phyloP scores from a whole-genome alignment of 192 early-diverging fungal genomes.

The Spizellomyces punctatus region DNA sequence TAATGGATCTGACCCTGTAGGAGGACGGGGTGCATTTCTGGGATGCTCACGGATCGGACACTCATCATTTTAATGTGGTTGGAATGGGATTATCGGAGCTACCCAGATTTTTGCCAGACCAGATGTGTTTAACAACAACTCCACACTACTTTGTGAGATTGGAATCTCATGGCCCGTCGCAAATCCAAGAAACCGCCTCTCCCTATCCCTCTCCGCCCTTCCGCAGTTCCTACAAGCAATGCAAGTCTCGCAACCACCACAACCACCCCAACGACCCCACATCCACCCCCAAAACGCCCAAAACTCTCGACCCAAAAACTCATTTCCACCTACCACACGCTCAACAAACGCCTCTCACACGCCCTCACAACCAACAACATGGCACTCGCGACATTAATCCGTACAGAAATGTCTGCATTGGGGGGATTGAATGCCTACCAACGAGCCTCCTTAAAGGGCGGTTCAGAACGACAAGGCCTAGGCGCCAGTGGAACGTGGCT shows the following conservation, averaged over 20 bases:
- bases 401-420: constrained; percentile 60
- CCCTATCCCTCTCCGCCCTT: not conserved
- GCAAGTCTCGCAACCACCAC: no score
- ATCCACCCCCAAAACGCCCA: not conserved
- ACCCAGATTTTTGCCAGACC: no score
- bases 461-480: constrained; percentile 78
- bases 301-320: constrained; percentile 43
- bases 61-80: no score
- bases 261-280: no score
- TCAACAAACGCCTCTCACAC: constrained; percentile 75
- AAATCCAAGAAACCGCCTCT: not conserved
- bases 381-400: constrained; percentile 3
- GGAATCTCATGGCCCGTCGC: not conserved
- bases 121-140: no score
- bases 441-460: constrained; percentile 77
- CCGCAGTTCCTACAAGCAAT: not conserved
- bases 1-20: no score
- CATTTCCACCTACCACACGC: constrained; percentile 78
- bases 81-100: no score
- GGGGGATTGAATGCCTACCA: constrained; percentile 91
- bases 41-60: no score
- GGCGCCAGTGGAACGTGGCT: constrained; percentile 82
- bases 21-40: no score
- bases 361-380: constrained; percentile 30
- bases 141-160: no score